Percentiles rank a stretch among this genome's conserved stretches.
phyloP scores from a whole-genome alignment of 306 rosid genomes.

The Canavalia gladiata region DNA sequence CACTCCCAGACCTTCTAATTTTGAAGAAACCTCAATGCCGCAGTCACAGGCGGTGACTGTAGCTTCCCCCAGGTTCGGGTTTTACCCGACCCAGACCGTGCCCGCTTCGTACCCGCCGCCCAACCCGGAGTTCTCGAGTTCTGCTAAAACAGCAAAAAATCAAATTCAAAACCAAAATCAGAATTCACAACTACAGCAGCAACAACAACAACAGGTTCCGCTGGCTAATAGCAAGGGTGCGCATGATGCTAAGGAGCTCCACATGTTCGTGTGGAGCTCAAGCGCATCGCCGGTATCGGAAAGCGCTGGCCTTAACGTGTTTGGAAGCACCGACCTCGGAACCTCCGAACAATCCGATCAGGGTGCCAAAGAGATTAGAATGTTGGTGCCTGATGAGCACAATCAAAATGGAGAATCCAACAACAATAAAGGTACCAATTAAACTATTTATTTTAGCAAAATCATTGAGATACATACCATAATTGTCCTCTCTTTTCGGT shows the following conservation, averaged over 20 bases:
- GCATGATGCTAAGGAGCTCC: conserved; percentile 83
- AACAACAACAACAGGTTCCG: conserved; percentile 4
- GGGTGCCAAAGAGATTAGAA: conserved; percentile 90
- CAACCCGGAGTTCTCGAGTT: conserved; percentile 75
- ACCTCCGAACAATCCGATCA: conserved; percentile 78
- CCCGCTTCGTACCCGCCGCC: conserved; percentile 74
- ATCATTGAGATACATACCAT: too few species aligned
- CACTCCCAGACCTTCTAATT: conserved; percentile 84
- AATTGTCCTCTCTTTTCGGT: neutral
- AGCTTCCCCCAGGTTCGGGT: conserved; percentile 65
- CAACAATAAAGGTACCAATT: conserved; percentile 56
- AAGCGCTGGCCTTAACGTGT: conserved; percentile 68
- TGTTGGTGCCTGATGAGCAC: conserved; percentile 81
- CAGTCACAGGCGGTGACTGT: conserved; percentile 37
- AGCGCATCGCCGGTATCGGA: conserved; percentile 86
- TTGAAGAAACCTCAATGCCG: conserved; percentile 65
- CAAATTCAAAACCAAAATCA: neutral
- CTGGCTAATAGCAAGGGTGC: conserved; percentile 6
- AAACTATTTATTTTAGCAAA: too few species aligned
- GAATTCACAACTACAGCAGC: conserved; percentile 35
- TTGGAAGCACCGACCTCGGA: conserved; percentile 58
- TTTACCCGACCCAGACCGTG: conserved; percentile 63
- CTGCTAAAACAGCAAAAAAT: neutral
- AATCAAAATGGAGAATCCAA: conserved; percentile 72
- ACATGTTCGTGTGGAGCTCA: conserved; percentile 95